Base-by-base conservation (phyloP, 192 early-diverging fungal species). In the Coemansia sp. region DNA sequence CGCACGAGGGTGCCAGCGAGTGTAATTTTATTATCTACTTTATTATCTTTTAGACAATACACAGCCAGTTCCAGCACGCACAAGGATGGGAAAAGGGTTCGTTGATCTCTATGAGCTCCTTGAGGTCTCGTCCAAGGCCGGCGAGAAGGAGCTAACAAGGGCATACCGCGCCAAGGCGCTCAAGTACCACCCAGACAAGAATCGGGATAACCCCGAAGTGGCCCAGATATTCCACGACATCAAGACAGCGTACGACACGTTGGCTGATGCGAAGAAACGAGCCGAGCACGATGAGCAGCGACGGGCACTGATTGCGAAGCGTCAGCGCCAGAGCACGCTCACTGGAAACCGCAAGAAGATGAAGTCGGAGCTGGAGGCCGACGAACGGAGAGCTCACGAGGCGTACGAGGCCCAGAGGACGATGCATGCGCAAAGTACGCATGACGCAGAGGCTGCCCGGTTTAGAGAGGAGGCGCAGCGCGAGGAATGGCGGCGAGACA, bases 121-220 rank as follows among this genome's bases (percentile, higher is more conserved):
- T 37, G 96, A 90, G 5, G 73, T 96, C 5, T 37, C 78, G 6
- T 83, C 87, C 49, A 84, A 86, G 57, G 92, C 93, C 1, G 67
- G 80, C 11, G 96, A 97, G 8, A 85, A 85, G 36, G 93, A 93
- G 42, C 88, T 94, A 62, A 89, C 90, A 62, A 89, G 87, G 76
- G 92, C 91, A 15, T 94, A 93, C 66, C 84, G 90, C 40, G 83
- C 84, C 13, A 84, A 92, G 32, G 95, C 95, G 12, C 82, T 99
- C 21, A 78, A 88, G 63, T 89, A 94, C 77, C 96, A 99, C 68
- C 96, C 94, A 51, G 97, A 98, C 85, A 98, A 98, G 85, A 92
- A 93, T 67, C 67, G 71, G 48, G 74, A 77, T 46, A 65, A 71
- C 8, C 74, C 80, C 9, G 49, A 67, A 40, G 74, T 74, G 32